Evolutionary conservation across 2,329 filamentous ascomycete species (phyloP).

Genomic region (Blastomyces gilchristii): DNA sequence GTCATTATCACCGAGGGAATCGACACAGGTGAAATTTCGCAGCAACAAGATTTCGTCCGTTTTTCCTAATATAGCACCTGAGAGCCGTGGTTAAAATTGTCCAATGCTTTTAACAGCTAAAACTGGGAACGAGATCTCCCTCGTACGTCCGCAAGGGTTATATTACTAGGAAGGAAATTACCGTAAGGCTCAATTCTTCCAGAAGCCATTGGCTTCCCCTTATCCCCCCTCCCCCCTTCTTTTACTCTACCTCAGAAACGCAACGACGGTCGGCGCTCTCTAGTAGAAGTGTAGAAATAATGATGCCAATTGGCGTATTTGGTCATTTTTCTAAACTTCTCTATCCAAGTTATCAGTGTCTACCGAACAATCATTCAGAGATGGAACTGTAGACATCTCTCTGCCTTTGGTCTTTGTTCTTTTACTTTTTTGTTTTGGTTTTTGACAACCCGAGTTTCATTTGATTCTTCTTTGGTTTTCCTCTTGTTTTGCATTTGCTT

Average conservation of each 20-base stretch:
- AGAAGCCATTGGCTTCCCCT: background rate
- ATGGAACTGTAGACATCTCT: slow-evolving; percentile 1
- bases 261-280: background rate
- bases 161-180: background rate
- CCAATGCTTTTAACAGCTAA: background rate
- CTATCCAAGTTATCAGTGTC: background rate
- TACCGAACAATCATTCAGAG: background rate
- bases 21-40: slow-evolving; percentile 39
- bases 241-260: background rate
- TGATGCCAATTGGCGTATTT: background rate
- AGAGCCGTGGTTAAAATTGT: background rate
- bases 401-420: background rate
- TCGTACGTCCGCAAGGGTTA: background rate
- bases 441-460: background rate
- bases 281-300: background rate
- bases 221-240: background rate
- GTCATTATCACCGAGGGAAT: slow-evolving; percentile 28
- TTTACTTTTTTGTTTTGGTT: background rate
- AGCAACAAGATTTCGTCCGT: slow-evolving; percentile 45
- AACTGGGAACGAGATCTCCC: background rate
- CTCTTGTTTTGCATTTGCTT: background rate
- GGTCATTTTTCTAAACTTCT: background rate
- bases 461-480: background rate
- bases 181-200: background rate
- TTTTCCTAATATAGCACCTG: slow-evolving; percentile 25